Base-by-base conservation (phyloP, 1,284 basidiomycete species). In the Microbotryomycetes sp. region DNA sequence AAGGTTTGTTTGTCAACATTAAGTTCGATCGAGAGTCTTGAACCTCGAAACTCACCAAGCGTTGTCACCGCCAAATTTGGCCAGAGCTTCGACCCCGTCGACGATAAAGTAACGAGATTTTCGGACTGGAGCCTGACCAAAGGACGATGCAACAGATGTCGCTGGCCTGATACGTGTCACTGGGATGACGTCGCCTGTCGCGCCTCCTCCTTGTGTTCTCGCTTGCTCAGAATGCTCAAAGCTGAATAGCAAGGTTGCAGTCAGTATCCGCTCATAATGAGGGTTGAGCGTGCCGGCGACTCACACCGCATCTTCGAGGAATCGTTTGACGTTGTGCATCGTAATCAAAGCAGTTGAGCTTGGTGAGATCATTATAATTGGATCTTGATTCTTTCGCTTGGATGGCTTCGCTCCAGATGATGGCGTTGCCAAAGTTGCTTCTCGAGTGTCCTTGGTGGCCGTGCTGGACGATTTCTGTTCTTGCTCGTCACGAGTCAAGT, bases 351-450 rank as follows among this genome's bases (percentile, higher is more conserved):
- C 86, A 0, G 93, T 97, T 0, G 92, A 92, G 1, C 90, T 92
- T 0, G 92, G 96, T 0, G 92, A 94, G 45, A 98, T 92, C 77
- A 97, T 86, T 74, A 97, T 93, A 73, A 98, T 97, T 0, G 93
- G 93, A 75, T 87, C 69, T 3, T 60, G 36, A 26, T 64, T 54
- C 58, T 68, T 68, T 59, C 63, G 62, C 54, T 65, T 65, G 36
- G 36, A 9, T n/a, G 36, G 49, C 16, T 26, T 36, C 54, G 22
- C 42, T n/a, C 54, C 54, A 14, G 61, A 22, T 25, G 28, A 45
- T 2, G 19, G 1, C 14, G 36, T 23, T 5, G 56, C 7, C 4
- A 32, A 31, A 23, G 47, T 14, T 16, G 32, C 26, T 14, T 14
- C 52, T 56, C 26, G n/a, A 15, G 25, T 45, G 46, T 42, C 19